Percentiles rank a stretch among this genome's conserved stretches.
These are phyloP conservation scores for Anacardium occidentale DNA, from an alignment of 345 rosid species.

Conservation along the genomic window DNA sequence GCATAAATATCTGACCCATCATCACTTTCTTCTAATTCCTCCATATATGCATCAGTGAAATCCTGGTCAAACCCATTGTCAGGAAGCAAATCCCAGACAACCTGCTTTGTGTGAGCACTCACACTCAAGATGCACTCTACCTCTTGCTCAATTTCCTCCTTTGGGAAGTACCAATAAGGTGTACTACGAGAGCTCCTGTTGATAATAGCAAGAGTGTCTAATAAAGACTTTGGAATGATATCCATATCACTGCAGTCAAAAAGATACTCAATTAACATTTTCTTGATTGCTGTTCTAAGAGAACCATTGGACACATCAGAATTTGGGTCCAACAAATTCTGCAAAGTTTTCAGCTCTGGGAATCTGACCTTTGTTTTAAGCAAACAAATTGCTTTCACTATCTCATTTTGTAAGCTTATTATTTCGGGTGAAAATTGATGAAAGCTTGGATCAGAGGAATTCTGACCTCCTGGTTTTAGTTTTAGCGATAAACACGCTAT, in stretches of 20 bases:
- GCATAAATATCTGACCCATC: constrained; percentile 27
- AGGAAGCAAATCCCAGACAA: constrained; percentile 59
- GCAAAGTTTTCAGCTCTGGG: constrained; percentile 51
- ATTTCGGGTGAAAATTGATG: constrained; percentile 50
- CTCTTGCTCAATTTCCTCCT: constrained; percentile 60
- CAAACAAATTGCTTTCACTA: constrained; percentile 62
- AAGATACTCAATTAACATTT: constrained; percentile 61
- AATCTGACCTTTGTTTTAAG: constrained; percentile 49
- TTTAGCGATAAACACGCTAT: constrained; percentile 58
- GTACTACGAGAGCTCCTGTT: constrained; percentile 40
- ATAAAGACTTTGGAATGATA: constrained; percentile 54
- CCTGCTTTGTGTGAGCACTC: constrained; percentile 75
- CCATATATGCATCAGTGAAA: constrained; percentile 70
- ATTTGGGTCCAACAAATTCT: constrained; percentile 52
- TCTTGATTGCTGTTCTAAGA: constrained; percentile 54
- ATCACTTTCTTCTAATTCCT: constrained; percentile 67
- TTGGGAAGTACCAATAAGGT: constrained; percentile 28
- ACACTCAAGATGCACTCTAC: constrained; percentile 61
- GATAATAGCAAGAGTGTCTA: constrained; percentile 57
- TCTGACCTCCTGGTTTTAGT: constrained; percentile 38
- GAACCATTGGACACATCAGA: constrained; percentile 39
- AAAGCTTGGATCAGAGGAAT: constrained; percentile 33
- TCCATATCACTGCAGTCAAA: constrained; percentile 71
- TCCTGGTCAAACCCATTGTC: constrained; percentile 51
- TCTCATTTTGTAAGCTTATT: constrained; percentile 59